Evolutionary conservation across 768 basidiomycete genomes (phyloP).

Genomic region (Boletus pseudo-olivaceus): DNA sequence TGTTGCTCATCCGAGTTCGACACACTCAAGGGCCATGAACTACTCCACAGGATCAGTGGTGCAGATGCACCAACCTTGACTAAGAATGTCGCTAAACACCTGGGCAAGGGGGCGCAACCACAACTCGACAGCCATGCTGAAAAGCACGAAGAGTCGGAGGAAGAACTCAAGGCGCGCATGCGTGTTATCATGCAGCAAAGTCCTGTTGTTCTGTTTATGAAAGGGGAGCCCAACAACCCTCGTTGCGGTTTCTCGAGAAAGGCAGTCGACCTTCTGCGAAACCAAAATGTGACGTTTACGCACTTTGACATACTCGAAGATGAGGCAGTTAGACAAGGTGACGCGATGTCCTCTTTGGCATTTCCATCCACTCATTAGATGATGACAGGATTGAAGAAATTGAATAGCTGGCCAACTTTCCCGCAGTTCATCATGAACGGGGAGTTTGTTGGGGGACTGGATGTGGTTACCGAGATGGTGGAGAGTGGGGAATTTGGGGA

Average conservation of each 20-base stretch:
- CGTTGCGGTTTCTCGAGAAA: slow-evolving; percentile 84
- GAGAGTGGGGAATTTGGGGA: slow-evolving; percentile 74
- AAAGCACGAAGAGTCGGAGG: slow-evolving; percentile 48
- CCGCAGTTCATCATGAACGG: slow-evolving; percentile 86
- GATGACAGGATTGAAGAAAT: slow-evolving; percentile 56
- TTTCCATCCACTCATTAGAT: slow-evolving; percentile 2
- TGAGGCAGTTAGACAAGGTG: slow-evolving; percentile 78
- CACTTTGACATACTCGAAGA: slow-evolving; percentile 84
- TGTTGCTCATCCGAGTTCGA: neutral
- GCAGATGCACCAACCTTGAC: slow-evolving; percentile 70
- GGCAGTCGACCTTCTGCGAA: slow-evolving; percentile 64
- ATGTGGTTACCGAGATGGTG: slow-evolving; percentile 88
- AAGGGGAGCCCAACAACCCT: slow-evolving; percentile 73
- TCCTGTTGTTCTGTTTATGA: slow-evolving; percentile 87
- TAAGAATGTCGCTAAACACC: slow-evolving; percentile 55
- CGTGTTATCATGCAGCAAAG: slow-evolving; percentile 71
- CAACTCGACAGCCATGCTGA: slow-evolving; percentile 23
- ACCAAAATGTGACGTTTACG: slow-evolving; percentile 61
- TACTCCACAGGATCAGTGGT: slow-evolving; percentile 75
- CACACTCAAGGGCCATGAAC: slow-evolving; percentile 71
- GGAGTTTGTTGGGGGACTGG: slow-evolving; percentile 92
- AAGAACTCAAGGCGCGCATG: slow-evolving; percentile 66
- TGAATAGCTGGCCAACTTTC: slow-evolving; percentile 91
- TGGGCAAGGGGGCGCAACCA: slow-evolving; percentile 23
- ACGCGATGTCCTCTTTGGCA: slow-evolving; percentile 15